Evolutionary conservation across 2,329 filamentous ascomycete genomes (phyloP).

Genomic region (Cercospora nicotianae): DNA sequence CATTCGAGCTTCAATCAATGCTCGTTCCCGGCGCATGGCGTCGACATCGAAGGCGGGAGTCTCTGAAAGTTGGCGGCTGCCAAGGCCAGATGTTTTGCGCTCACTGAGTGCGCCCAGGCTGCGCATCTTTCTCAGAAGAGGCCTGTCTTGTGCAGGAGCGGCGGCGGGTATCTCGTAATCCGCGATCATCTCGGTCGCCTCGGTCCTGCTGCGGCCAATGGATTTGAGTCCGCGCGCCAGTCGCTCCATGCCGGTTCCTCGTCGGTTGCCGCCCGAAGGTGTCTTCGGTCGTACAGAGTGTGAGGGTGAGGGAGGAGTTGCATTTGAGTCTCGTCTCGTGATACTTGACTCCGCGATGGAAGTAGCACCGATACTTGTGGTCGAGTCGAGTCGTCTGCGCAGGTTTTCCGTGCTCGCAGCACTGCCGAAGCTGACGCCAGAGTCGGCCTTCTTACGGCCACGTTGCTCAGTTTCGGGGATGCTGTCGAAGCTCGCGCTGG

Average conservation of each 20-base stretch:
- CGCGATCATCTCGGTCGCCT: constrained; percentile 51
- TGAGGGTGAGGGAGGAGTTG: constrained; percentile 26
- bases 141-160: constrained; percentile 16
- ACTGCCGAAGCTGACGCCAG: constrained; percentile 12
- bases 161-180: constrained; percentile 14
- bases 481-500: constrained; percentile 62
- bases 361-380: constrained; percentile 57
- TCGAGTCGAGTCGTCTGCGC: constrained; percentile 44
- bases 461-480: constrained; percentile 21
- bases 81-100: constrained; percentile 27
- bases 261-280: constrained; percentile 34
- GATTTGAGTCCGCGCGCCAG: constrained; percentile 60
- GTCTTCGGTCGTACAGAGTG: constrained; percentile 38
- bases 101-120: constrained; percentile 38
- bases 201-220: constrained; percentile 56
- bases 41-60: constrained; percentile 27
- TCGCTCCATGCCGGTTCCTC: constrained; percentile 58
- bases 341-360: constrained; percentile 20
- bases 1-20: constrained; percentile 21
- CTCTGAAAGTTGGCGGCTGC: constrained; percentile 20
- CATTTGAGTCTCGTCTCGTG: constrained; percentile 27
- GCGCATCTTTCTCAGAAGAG: constrained; percentile 40
- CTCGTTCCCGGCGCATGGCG: constrained; percentile 26
- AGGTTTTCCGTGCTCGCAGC: constrained; percentile 9
- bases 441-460: constrained; percentile 12